These are phyloP conservation scores for Dryas integrifolia DNA, from an alignment of 331 rosid species.

Conservation along the genomic window DNA sequence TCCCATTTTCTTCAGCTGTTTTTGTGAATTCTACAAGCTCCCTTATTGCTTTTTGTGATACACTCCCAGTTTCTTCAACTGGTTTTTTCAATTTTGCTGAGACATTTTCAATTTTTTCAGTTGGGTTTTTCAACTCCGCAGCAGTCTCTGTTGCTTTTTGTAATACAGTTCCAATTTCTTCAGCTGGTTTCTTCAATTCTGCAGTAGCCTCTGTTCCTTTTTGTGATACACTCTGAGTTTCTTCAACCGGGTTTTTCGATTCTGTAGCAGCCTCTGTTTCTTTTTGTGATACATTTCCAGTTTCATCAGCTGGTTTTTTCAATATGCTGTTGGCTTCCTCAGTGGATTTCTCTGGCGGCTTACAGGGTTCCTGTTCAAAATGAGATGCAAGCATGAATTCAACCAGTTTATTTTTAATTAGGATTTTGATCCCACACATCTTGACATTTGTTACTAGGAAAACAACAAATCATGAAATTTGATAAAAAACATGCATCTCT, in stretches of 20 bases:
- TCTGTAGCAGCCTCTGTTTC: not conserved
- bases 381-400: slow-evolving; percentile 8
- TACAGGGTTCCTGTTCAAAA: slow-evolving; percentile 28
- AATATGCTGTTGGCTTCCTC: slow-evolving; percentile 15
- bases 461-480: not conserved
- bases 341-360: slow-evolving; percentile 2
- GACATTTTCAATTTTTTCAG: not conserved
- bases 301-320: slow-evolving; percentile 12
- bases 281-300: not conserved
- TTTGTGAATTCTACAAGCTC: not conserved
- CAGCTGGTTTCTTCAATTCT: not conserved
- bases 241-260: not conserved
- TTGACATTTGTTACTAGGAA: not conserved
- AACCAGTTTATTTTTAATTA: not conserved
- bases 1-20: not conserved
- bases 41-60: not conserved
- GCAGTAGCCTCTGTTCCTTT: not conserved
- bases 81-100: not conserved
- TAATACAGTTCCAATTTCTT: not conserved
- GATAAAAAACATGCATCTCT: not conserved
- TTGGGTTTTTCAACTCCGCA: not conserved
- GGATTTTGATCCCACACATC: not conserved
- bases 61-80: not conserved
- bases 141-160: not conserved
- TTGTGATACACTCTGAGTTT: not conserved